phyloP scores from a whole-genome alignment of 2,329 filamentous ascomycete species.

The Fusarium decemcellulare region DNA sequence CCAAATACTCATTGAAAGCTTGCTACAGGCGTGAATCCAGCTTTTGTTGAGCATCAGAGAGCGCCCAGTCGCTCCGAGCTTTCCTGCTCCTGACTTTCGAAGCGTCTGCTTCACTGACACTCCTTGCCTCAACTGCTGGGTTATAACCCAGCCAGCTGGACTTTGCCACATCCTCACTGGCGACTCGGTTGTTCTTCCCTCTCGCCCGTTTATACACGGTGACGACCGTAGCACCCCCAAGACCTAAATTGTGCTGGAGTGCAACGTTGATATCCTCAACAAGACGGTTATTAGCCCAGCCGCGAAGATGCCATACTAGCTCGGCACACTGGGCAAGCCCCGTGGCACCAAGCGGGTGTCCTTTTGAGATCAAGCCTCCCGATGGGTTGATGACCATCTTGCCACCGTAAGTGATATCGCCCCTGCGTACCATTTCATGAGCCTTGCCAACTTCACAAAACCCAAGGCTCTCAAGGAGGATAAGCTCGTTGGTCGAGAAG shows the following conservation, averaged over 20 bases:
- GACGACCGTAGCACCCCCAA: conserved; percentile 47
- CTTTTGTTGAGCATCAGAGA: too few relatives aligned
- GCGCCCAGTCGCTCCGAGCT: conserved; percentile 9
- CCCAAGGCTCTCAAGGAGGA: conserved; percentile 45
- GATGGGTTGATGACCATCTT: conserved; percentile 46
- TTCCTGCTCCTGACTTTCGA: conserved; percentile 17
- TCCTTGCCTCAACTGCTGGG: conserved; percentile 18
- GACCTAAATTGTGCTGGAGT: conserved; percentile 49
- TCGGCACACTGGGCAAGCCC: conserved; percentile 50
- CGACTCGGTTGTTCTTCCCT: not conserved
- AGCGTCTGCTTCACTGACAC: conserved; percentile 6
- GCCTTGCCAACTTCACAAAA: conserved; percentile 40
- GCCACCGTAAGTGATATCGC: conserved; percentile 21
- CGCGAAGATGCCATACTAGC: conserved; percentile 48
- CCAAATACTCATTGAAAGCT: too few relatives aligned
- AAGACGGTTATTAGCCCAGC: conserved; percentile 49
- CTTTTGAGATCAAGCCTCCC: conserved; percentile 50
- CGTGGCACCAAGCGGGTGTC: conserved; percentile 49
- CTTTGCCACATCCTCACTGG: not conserved
- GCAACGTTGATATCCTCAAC: conserved; percentile 29
- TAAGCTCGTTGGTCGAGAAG: conserved; percentile 48
- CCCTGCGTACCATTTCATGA: conserved; percentile 17
- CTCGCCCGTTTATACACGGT: conserved; percentile 45
- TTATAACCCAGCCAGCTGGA: conserved; percentile 23
- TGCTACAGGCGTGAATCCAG: too few relatives aligned